Evolutionary conservation across 2,329 filamentous ascomycete species (phyloP).

Genomic region (Diaporthe vexans): DNA sequence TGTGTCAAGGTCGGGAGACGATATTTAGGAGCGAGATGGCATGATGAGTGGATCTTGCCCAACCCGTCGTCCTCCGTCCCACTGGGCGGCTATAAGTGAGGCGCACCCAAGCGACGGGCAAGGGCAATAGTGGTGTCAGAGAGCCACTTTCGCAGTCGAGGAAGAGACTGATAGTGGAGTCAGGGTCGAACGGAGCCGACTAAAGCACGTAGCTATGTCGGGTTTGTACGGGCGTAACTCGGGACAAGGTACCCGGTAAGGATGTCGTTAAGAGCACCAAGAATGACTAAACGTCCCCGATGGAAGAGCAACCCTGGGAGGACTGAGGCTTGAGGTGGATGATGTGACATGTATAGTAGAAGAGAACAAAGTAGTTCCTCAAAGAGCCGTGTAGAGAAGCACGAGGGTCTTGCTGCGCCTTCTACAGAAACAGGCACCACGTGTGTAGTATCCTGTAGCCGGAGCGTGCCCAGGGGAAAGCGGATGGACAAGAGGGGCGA

Average conservation of each 20-base stretch:
- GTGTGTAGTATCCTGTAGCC: not conserved
- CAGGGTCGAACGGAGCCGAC: slow-evolving; percentile 18
- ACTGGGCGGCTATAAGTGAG: slow-evolving; percentile 21
- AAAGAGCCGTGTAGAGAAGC: not conserved
- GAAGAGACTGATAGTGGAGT: slow-evolving; percentile 21
- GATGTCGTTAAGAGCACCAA: slow-evolving; percentile 26
- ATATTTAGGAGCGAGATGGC: slow-evolving; percentile 36
- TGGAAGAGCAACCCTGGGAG: slow-evolving; percentile 1
- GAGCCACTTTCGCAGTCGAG: slow-evolving; percentile 19
- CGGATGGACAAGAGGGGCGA: not conserved
- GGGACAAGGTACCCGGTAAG: slow-evolving; percentile 5
- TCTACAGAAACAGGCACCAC: slow-evolving; percentile 4
- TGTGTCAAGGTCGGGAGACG: slow-evolving; percentile 33
- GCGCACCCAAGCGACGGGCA: slow-evolving; percentile 13
- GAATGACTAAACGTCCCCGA: not conserved
- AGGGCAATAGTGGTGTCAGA: slow-evolving; percentile 18
- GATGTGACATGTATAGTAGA: slow-evolving; percentile 14
- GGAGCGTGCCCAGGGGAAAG: not conserved
- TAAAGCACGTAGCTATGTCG: slow-evolving; percentile 34
- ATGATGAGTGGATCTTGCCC: slow-evolving; percentile 33
- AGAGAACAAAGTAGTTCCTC: not conserved
- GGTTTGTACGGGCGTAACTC: slow-evolving; percentile 33
- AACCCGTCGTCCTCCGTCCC: slow-evolving; percentile 22
- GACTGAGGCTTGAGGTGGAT: not conserved
- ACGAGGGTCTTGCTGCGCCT: not conserved